Percentiles rank a stretch among this genome's conserved stretches.
phyloP scores from a whole-genome alignment of 495 filamentous ascomycete genomes.

The Cercophora scortea region DNA sequence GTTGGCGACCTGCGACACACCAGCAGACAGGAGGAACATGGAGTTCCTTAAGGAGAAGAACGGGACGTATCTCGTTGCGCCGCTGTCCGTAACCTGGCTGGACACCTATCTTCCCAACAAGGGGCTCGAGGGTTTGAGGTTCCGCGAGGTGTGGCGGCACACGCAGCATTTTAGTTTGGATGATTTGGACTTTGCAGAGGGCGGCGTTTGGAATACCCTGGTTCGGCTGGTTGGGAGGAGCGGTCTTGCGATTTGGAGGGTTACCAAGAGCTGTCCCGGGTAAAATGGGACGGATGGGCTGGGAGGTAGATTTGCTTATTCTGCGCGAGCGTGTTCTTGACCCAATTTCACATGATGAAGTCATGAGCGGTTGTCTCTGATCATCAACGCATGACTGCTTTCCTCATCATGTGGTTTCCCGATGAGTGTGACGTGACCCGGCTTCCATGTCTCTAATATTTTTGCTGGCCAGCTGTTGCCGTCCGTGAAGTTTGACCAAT shows the following conservation, averaged over 20 bases:
- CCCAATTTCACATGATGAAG: too few relatives aligned
- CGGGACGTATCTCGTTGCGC: slow-evolving; percentile 59
- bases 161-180: slow-evolving; percentile 77
- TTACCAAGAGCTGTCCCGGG: slow-evolving; percentile 46
- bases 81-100: slow-evolving; percentile 63
- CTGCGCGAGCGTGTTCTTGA: too few relatives aligned
- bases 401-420: too few relatives aligned
- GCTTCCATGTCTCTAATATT: too few relatives aligned
- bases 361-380: too few relatives aligned
- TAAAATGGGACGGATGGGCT: background rate
- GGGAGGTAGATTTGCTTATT: too few relatives aligned
- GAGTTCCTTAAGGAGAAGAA: slow-evolving; percentile 44
- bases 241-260: slow-evolving; percentile 73
- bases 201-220: slow-evolving; percentile 72
- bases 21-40: slow-evolving; percentile 39
- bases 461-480: too few relatives aligned
- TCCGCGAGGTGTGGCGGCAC: slow-evolving; percentile 64
- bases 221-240: slow-evolving; percentile 68
- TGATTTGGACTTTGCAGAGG: slow-evolving; percentile 81
- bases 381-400: too few relatives aligned
- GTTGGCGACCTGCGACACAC: slow-evolving; percentile 51
- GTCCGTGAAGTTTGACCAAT: too few relatives aligned
- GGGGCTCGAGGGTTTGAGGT: slow-evolving; percentile 40
- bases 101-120: slow-evolving; percentile 51
- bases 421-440: too few relatives aligned